Evolutionary conservation across 257 asterid species (phyloP).

Genomic region (Penstemon barbatus): DNA sequence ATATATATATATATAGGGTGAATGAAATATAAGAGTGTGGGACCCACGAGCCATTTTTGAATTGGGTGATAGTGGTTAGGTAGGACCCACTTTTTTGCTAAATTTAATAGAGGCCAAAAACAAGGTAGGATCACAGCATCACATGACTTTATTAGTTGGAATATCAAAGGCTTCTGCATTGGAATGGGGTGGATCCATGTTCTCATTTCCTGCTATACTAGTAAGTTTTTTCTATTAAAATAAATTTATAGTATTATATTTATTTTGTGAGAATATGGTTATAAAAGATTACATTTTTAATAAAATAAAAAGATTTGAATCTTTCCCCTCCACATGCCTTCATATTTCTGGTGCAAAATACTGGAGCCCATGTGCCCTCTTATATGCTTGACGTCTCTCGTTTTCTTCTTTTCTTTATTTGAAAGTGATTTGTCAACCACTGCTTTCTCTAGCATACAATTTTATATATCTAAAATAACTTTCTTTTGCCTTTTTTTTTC

Average conservation of each 20-base stretch:
- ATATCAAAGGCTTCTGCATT: slow-evolving; percentile 39
- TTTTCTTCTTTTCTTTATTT: slow-evolving; percentile 23
- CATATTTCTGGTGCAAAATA: slow-evolving; percentile 32
- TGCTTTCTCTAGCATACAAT: neutral
- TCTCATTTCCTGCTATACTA: slow-evolving; percentile 32
- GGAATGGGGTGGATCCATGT: slow-evolving; percentile 64
- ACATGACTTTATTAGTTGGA: slow-evolving; percentile 71
- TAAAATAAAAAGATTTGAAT: slow-evolving; percentile 30
- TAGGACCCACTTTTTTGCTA: slow-evolving; percentile 36
- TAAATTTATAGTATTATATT: neutral
- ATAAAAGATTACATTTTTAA: slow-evolving; percentile 18
- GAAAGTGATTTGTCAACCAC: slow-evolving; percentile 66
- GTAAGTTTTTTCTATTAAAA: no score
- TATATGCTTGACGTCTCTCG: slow-evolving; percentile 45
- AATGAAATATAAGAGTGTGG: neutral
- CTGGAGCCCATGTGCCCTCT: slow-evolving; percentile 62
- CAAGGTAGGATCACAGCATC: slow-evolving; percentile 44
- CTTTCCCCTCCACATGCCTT: slow-evolving; percentile 50
- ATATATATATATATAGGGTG: neutral
- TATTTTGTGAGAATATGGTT: slow-evolving; percentile 12
- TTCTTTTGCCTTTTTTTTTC: no score
- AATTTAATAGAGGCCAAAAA: slow-evolving; percentile 38
- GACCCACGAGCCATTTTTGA: slow-evolving; percentile 26
- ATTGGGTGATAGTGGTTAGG: slow-evolving; percentile 22
- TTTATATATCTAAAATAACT: no score